Percentiles rank a stretch among this genome's conserved stretches.
phyloP scores from a whole-genome alignment of 352 stramenopile genomes.

The Halophytophthora batemanensis region DNA sequence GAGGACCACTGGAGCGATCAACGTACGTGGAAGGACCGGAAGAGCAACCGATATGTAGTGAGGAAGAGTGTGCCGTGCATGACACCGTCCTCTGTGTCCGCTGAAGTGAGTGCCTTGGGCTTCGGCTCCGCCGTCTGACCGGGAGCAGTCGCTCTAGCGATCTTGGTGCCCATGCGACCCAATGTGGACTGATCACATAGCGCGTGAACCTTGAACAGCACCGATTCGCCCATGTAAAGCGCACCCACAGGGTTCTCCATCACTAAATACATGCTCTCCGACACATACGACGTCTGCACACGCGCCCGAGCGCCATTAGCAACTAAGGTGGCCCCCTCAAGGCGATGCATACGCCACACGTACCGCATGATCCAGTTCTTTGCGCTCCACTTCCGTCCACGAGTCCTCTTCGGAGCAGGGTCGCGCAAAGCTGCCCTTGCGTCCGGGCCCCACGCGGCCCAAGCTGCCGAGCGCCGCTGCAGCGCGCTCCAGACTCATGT shows the following conservation, averaged over 20 bases:
- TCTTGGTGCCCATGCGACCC: slow-evolving; percentile 28
- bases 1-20: slow-evolving; percentile 4
- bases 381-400: slow-evolving; percentile 79
- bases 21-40: slow-evolving; percentile 67
- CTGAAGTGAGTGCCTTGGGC: slow-evolving; percentile 1
- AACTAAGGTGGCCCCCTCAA: no score
- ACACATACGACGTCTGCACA: slow-evolving; percentile 64
- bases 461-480: no score
- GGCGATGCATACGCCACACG: slow-evolving; percentile 4
- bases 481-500: no score
- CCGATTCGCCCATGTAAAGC: slow-evolving; percentile 59
- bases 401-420: slow-evolving; percentile 60
- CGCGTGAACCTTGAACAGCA: slow-evolving; percentile 74
- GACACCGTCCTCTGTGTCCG: slow-evolving; percentile 12
- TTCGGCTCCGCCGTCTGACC: no score
- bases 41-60: slow-evolving; percentile 68
- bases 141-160: slow-evolving; percentile 18
- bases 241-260: slow-evolving; percentile 58
- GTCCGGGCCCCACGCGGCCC: no score
- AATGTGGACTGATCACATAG: slow-evolving; percentile 59
- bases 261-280: slow-evolving; percentile 78
- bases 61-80: slow-evolving; percentile 74
- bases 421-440: no score
- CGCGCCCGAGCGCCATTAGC: no score
- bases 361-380: slow-evolving; percentile 79